Evolutionary conservation across 495 filamentous ascomycete species (phyloP), one percentile per base, ranked within the genome.

Genomic region (Talaromyces nanjingensis): DNA sequence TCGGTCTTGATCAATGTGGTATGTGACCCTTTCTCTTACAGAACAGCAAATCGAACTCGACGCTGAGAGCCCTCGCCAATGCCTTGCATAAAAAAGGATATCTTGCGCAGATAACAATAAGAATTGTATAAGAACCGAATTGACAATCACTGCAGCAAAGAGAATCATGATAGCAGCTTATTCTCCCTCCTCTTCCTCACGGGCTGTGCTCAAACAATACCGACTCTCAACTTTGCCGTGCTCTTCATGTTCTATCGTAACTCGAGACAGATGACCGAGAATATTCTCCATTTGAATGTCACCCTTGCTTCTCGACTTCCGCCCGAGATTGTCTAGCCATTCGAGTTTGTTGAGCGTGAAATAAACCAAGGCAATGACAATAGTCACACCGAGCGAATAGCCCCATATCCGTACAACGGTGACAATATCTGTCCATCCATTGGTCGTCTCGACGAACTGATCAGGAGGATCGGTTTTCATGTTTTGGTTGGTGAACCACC

Each of bases 371-470:
- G 89, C 89, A 66, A 90, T 87, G 66, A 91, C 82, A 65, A 91
- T 87, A 65, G 86, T 87, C 64, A 91, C 87, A 64, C 84, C 87
- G 59, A 91, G 85, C 2, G 86, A 88, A 76, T 86, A 91, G 14
- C 78, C 80, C 89, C 89, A 92, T 64, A 92, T 79, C n/a, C 89
- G 82, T 20, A 91, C 87, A 2, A 89, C 87, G 33, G 89, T 91
- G 60, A 92, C 88, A 65, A 92, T 85, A 69, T 87, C 84, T 18
- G 86, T 88, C 77, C 83, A 84, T 55, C 89, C 88, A 66, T 90
- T 85, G 4, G 47, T 63, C 9, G 82, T 82, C 59, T 81, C 78
- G 3, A 73, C 71, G 34, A 68, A 89, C 66, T 67, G 70, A 66
- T 65, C 68, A 59, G 60, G 65, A 24, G 75, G 80, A 63, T 71